These are phyloP conservation scores for Erythrobasidium hasegawianum DNA, from an alignment of 1,284 basidiomycete genomes.

Conservation along the genomic window DNA sequence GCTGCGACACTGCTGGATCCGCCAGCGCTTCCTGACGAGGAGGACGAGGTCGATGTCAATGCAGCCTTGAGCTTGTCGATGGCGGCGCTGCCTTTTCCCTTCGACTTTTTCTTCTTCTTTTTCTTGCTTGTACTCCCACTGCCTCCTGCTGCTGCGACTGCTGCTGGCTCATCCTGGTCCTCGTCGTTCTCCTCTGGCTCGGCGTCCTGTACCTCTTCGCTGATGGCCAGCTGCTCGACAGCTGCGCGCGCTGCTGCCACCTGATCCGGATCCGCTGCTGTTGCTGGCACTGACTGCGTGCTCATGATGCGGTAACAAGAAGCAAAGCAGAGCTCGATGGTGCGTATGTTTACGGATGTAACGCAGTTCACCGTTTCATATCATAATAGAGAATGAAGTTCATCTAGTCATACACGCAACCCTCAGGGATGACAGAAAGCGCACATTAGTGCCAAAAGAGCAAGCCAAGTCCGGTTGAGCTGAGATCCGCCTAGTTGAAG, in stretches of 20 bases:
- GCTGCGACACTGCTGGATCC: conserved; percentile 36
- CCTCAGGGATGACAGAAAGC: conserved; percentile 1
- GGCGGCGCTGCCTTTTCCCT: conserved; percentile 50
- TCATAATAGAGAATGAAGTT: no score
- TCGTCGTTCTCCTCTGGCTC: conserved; percentile 11
- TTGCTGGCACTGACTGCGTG: conserved; percentile 29
- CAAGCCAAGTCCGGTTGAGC: not conserved
- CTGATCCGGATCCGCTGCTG: conserved; percentile 5
- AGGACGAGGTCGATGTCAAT: conserved; percentile 26
- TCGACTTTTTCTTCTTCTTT: conserved; percentile 50
- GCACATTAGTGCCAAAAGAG: not conserved
- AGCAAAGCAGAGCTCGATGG: no score
- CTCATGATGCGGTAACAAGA: not conserved
- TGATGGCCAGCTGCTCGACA: conserved; percentile 15
- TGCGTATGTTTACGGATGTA: no score
- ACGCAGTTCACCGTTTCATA: no score
- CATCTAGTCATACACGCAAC: conserved; percentile 13
- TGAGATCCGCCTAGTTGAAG: conserved; percentile 15
- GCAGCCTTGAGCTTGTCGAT: conserved; percentile 48
- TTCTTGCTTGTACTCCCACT: conserved; percentile 43
- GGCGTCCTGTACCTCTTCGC: conserved; percentile 6
- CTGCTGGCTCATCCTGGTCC: conserved; percentile 3
- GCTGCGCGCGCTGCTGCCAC: conserved; percentile 14
- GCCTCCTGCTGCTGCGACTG: not conserved
- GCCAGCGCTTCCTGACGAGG: conserved; percentile 1